Evolutionary conservation across 176 grass and related monocot genomes (phyloP).

Genomic region (Triticum monococcum): DNA sequence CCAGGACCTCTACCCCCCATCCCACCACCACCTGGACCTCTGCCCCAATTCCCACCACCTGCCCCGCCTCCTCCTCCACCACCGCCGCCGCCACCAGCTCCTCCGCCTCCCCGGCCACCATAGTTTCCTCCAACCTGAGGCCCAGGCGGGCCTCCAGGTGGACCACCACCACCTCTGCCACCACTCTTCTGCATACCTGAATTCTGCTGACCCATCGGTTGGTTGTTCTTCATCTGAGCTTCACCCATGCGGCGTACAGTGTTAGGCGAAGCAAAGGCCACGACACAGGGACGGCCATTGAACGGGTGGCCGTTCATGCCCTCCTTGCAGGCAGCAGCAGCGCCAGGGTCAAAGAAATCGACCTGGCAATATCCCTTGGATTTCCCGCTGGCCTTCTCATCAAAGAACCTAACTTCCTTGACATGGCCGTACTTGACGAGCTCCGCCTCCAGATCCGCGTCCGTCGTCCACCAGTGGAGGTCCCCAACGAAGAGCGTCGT

Average conservation of each 20-base stretch:
- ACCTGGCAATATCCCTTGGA: constrained; percentile 79
- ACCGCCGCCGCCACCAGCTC: constrained; percentile 1
- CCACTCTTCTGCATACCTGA: constrained; percentile 43
- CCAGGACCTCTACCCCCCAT: constrained; percentile 54
- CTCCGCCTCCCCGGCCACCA: constrained; percentile 37
- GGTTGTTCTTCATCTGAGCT: constrained; percentile 65
- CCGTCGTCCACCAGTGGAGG: constrained; percentile 90
- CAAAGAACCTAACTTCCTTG: constrained; percentile 76
- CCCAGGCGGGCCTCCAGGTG: constrained; percentile 19
- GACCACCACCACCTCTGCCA: constrained; percentile 36
- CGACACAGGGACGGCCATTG: constrained; percentile 67
- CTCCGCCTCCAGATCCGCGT: constrained; percentile 64
- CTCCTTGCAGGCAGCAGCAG: constrained; percentile 56
- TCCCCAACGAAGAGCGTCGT: constrained; percentile 77
- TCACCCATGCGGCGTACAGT: constrained; percentile 75
- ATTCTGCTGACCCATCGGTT: constrained; percentile 38
- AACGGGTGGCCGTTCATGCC: constrained; percentile 74
- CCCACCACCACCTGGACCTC: constrained; percentile 41
- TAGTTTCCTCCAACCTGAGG: constrained; percentile 42
- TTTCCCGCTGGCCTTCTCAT: constrained; percentile 79
- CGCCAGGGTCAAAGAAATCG: constrained; percentile 60
- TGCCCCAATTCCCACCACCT: constrained; percentile 43
- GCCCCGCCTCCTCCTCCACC: constrained; percentile 42
- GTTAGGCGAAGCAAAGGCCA: constrained; percentile 57
- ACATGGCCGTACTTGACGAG: constrained; percentile 67